A percentile compares a stretch with the other conserved stretches of the same genome.
Evolutionary conservation across 305 asterid genomes (phyloP).

Genomic region (Caryopteris hybrid): DNA sequence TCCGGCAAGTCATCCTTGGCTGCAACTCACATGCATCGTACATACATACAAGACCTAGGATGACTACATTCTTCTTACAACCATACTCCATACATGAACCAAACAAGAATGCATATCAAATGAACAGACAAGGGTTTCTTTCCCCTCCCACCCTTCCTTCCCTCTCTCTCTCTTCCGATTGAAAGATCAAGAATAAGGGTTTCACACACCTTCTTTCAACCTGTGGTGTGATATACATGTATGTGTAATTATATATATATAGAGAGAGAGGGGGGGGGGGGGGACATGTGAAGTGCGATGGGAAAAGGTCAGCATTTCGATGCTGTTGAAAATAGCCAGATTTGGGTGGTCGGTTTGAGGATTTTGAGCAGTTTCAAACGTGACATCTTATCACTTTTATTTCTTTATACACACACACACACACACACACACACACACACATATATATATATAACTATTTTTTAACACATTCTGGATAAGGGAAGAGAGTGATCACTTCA

Average conservation of each 20-base stretch:
- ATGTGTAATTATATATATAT: background rate
- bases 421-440: no score
- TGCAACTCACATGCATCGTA: conserved; percentile 29
- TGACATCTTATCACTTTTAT: conserved; percentile 24
- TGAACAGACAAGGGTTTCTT: background rate
- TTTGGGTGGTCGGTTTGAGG: conserved; percentile 7
- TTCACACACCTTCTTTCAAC: no score
- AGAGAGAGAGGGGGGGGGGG: background rate
- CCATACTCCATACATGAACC: background rate
- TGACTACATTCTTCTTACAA: conserved; percentile 17
- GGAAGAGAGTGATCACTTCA: conserved; percentile 30
- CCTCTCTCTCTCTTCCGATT: no score
- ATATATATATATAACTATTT: no score
- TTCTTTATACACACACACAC: no score
- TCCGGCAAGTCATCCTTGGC: conserved; percentile 53
- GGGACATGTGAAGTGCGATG: no score
- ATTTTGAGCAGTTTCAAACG: conserved; percentile 22
- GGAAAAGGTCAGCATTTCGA: conserved; percentile 20
- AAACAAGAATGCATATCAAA: background rate
- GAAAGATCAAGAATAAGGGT: no score
- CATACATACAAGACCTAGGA: conserved; percentile 29
- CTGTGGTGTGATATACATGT: no score
- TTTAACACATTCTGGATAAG: conserved; percentile 36
- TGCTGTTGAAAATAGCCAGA: conserved; percentile 26
- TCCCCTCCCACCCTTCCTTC: no score